Conservation (phyloP, 139 green algal species). For the Closterium sp. region DNA sequence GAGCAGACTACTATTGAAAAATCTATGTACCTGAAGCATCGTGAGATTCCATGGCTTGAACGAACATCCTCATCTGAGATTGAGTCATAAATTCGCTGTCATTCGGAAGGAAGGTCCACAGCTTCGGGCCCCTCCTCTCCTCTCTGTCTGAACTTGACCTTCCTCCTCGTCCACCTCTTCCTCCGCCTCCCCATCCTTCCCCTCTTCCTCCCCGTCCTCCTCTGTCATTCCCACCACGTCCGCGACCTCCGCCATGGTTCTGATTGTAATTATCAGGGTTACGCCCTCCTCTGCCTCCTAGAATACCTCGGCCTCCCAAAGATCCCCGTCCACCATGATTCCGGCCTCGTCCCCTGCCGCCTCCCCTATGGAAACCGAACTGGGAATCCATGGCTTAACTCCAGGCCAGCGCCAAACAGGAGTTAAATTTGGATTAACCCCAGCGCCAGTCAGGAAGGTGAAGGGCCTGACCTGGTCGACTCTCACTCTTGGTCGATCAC, state of each 20-base stretch:
- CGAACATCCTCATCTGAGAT: not conserved
- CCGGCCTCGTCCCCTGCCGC: not conserved
- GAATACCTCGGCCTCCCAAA: not conserved
- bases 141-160: not conserved
- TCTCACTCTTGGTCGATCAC: too few species aligned
- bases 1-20: not conserved
- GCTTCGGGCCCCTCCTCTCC: not conserved
- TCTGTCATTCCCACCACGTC: not conserved
- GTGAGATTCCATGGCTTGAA: not conserved
- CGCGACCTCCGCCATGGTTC: not conserved
- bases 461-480: too few species aligned
- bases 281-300: not conserved
- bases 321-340: not conserved
- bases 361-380: not conserved
- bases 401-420: too few species aligned
- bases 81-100: not conserved
- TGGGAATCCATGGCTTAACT: not conserved
- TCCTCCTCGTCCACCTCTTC: not conserved
- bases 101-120: not conserved
- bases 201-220: conserved; percentile 2
- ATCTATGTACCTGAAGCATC: not conserved
- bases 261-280: not conserved
- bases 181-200: conserved; percentile 9
- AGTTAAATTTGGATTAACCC: too few species aligned
- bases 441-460: too few species aligned